Evolutionary conservation across 2,329 filamentous ascomycete genomes (phyloP).

Genomic region (Hawksworthiomyces lignivorus): DNA sequence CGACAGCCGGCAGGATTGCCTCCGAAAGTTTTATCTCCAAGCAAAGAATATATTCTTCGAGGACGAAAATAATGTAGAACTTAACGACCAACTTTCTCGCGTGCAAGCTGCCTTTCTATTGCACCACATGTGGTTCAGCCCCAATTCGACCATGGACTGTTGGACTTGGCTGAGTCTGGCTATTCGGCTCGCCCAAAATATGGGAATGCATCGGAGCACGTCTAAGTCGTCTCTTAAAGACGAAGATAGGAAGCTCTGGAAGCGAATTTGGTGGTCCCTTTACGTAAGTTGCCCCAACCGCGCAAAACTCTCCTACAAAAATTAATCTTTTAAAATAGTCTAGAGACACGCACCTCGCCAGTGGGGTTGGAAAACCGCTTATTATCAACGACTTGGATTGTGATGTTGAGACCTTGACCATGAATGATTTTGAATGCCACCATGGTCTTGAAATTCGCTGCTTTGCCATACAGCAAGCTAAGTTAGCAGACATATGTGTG

Average conservation of each 20-base stretch:
- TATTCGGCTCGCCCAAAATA: slow-evolving; percentile 1
- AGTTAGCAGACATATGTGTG: neutral
- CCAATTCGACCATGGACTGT: slow-evolving; percentile 2
- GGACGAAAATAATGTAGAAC: neutral
- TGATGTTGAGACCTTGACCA: neutral
- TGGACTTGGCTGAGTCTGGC: slow-evolving; percentile 1
- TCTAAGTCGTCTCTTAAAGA: neutral
- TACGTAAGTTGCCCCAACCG: too few relatives aligned
- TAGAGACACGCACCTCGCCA: neutral
- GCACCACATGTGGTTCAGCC: slow-evolving; percentile 2
- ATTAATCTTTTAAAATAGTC: too few relatives aligned
- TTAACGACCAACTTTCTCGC: neutral
- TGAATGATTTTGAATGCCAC: slow-evolving; percentile 1
- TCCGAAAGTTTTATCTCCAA: neutral
- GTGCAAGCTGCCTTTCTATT: neutral
- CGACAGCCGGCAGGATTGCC: neutral
- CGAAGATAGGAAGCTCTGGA: slow-evolving; percentile 1
- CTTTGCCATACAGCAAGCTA: neutral
- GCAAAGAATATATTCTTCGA: neutral
- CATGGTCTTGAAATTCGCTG: neutral
- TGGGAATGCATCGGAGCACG: slow-evolving; percentile 3
- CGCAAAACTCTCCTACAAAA: too few relatives aligned
- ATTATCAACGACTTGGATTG: slow-evolving; percentile 2
- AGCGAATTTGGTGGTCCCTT: slow-evolving; percentile 2
- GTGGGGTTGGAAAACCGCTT: neutral